Conservation (phyloP, 192 early-diverging fungal genomes). For the Entomortierella chlamydospora region DNA sequence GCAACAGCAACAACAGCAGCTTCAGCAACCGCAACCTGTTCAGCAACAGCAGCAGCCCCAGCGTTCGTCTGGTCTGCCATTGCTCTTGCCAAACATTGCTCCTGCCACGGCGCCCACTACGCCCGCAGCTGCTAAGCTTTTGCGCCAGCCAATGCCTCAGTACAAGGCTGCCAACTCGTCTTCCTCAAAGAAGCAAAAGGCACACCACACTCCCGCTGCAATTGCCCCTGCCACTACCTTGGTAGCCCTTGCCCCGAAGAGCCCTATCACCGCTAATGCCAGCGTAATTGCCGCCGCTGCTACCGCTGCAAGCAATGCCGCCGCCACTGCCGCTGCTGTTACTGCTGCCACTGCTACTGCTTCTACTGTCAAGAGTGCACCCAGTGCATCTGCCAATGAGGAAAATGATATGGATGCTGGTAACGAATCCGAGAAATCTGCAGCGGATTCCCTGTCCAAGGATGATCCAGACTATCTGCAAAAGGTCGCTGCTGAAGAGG, state of each 20-base stretch:
- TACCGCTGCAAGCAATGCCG: constrained; percentile 9
- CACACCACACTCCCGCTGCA: constrained; percentile 10
- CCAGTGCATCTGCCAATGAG: too few species aligned
- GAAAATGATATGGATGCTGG: constrained; percentile 17
- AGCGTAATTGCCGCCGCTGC: constrained; percentile 34
- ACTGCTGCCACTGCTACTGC: background rate
- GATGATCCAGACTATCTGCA: constrained; percentile 45
- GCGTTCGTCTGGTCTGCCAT: constrained; percentile 39
- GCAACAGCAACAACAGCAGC: constrained; percentile 57
- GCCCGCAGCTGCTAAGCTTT: constrained; percentile 59
- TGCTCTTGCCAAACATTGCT: constrained; percentile 57
- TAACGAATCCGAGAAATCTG: constrained; percentile 11
- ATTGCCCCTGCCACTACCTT: constrained; percentile 17
- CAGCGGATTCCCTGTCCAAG: constrained; percentile 32
- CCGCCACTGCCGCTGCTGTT: constrained; percentile 1
- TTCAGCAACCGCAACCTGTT: constrained; percentile 56
- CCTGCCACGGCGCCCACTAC: constrained; percentile 60
- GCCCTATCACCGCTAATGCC: constrained; percentile 42
- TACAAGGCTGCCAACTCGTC: constrained; percentile 35
- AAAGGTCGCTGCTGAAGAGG: constrained; percentile 71
- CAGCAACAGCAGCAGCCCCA: constrained; percentile 52
- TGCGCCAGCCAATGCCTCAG: constrained; percentile 55
- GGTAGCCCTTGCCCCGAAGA: constrained; percentile 38
- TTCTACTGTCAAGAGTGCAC: background rate
- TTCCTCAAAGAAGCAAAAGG: constrained; percentile 31